Evolutionary conservation across 805 yeast genomes (phyloP).

Genomic region (Schizosaccharomyces octosporus): DNA sequence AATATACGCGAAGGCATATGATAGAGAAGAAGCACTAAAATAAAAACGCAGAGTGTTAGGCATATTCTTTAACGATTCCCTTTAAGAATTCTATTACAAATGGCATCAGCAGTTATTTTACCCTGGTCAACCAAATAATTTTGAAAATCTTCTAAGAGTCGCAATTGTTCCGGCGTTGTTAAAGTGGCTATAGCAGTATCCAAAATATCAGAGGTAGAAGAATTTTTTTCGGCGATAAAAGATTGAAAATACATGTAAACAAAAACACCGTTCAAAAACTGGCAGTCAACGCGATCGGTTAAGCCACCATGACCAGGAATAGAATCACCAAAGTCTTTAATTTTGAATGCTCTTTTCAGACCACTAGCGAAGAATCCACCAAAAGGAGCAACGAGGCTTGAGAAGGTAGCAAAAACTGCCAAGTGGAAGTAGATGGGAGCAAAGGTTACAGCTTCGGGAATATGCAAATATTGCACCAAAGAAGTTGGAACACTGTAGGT

Average conservation of each 20-base stretch:
- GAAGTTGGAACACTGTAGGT: conserved; percentile 50
- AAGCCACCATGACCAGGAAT: conserved; percentile 98
- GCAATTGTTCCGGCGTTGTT: conserved; percentile 36
- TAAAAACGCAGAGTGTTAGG: neutral
- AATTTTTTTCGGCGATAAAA: conserved; percentile 37
- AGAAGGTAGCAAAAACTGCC: conserved; percentile 68
- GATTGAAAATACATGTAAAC: conserved; percentile 81
- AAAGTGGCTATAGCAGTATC: conserved; percentile 55
- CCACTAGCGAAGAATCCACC: conserved; percentile 97
- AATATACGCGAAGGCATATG: no score
- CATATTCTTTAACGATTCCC: neutral
- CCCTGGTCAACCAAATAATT: conserved; percentile 22
- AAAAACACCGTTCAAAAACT: conserved; percentile 91
- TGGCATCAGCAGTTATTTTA: neutral
- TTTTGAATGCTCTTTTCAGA: conserved; percentile 84
- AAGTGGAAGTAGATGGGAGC: conserved; percentile 86
- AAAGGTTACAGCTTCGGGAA: conserved; percentile 26
- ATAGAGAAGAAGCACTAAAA: neutral
- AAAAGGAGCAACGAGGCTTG: conserved; percentile 90
- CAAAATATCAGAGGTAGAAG: conserved; percentile 44
- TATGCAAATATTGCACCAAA: conserved; percentile 11
- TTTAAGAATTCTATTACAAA: neutral
- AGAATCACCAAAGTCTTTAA: conserved; percentile 92
- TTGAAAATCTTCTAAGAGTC: conserved; percentile 33
- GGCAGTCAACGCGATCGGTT: conserved; percentile 93